phyloP scores from a whole-genome alignment of 164 flowering plant species.

The Vitis rotundifolia region DNA sequence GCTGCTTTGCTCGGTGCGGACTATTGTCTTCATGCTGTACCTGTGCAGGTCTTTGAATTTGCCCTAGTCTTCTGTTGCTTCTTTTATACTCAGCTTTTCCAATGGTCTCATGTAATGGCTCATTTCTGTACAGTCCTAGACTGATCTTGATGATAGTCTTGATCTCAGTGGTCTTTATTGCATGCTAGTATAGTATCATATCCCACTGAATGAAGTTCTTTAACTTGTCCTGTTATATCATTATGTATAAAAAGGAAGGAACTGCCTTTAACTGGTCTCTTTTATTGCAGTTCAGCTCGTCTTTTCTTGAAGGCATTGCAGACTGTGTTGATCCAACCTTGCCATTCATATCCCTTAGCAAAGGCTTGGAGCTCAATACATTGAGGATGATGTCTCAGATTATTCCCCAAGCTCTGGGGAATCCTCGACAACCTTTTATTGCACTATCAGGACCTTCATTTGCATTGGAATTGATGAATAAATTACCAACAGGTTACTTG shows the following conservation, averaged over 20 bases:
- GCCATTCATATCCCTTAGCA: conserved; percentile 95
- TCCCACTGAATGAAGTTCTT: neutral
- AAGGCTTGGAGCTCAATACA: conserved; percentile 91
- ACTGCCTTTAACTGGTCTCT: conserved; percentile 13
- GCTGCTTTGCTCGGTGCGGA: conserved; percentile 75
- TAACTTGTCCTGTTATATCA: neutral
- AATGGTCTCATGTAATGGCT: neutral
- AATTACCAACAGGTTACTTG: conserved; percentile 81
- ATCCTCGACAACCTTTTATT: conserved; percentile 88
- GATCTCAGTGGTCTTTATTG: neutral
- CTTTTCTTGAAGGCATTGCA: conserved; percentile 80
- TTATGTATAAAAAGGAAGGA: neutral
- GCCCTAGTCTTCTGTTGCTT: neutral
- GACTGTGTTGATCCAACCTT: conserved; percentile 76
- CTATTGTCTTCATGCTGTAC: conserved; percentile 94
- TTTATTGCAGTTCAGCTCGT: conserved; percentile 83
- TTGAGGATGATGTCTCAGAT: conserved; percentile 97
- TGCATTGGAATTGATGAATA: conserved; percentile 84
- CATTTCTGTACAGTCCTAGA: neutral
- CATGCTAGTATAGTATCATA: neutral
- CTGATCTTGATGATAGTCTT: neutral
- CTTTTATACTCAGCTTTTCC: neutral
- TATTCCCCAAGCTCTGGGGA: conserved; percentile 71
- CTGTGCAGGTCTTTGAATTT: conserved; percentile 73
- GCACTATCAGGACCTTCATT: conserved; percentile 97